Evolutionary conservation across 1,284 basidiomycete species (phyloP), one percentile per base, ranked within the genome.

Genomic region (Cutaneotrichosporon mucoides): DNA sequence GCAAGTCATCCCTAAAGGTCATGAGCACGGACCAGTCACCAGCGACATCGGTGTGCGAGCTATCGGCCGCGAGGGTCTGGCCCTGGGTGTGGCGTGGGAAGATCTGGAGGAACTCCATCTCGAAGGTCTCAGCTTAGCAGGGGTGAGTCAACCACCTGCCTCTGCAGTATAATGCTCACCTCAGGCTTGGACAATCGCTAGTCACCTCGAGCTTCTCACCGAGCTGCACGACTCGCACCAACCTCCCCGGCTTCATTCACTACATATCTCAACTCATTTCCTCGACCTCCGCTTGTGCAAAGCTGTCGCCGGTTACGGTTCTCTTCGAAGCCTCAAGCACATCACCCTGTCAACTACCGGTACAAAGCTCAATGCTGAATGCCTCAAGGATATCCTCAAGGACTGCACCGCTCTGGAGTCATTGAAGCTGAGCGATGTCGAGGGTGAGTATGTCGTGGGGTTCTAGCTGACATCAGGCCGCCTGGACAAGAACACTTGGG

Each of bases 401-500:
- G 54, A 56, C 4, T 73, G 68, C 51, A 49, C 48, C 6, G 56
- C 38, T 6, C 55, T 73, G 13, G 55, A 66, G 52, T 61, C 56
- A 6, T 47, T 73, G 34, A 43, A 40, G 7, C 55, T 73, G 16
- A 57, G 60, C 38, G 66, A 67, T 16, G 55, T 71, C 5, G 68
- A 71, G 55, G 69, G 70, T 67, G 52, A 37, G 51, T 0, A 4
- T 12, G 2, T 24, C 24, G 24, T 1, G 4, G 16, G 6, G 11
- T 8, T 33, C 5, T 13, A 38, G 43, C 45, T 53, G 40, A 62
- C 56, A 36, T 4, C 44, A 72, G 68, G 71, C 43, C 69, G 68
- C 9, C 58, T 73, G 7, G 67, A 65, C 42, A 68, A 68, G 55
- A 64, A 67, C 53, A 67, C 69, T 2, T 73, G 71, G 71, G 50